Conservation (phyloP, 345 rosid species). For the Eucalyptus fibrosa region DNA sequence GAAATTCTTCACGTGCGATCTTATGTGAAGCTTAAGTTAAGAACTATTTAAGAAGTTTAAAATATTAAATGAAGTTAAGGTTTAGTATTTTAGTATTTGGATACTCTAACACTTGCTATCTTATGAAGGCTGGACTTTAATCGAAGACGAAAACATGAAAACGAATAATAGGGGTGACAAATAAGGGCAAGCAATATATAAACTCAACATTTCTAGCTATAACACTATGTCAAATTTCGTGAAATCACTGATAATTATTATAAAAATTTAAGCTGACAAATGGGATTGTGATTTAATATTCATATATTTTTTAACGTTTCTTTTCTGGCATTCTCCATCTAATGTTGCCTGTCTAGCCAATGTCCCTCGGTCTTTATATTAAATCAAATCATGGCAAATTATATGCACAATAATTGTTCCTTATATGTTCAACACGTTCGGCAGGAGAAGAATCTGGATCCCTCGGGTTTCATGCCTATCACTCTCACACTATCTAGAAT, state of each 20-base stretch:
- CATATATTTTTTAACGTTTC: background rate
- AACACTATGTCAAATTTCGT: background rate
- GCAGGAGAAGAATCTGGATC: background rate
- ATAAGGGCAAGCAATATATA: background rate
- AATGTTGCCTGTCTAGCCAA: background rate
- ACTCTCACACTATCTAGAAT: background rate
- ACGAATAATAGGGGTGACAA: background rate
- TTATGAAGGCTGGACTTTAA: background rate
- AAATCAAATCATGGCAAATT: background rate
- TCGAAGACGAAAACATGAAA: background rate
- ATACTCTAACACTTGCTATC: background rate
- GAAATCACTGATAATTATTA: background rate
- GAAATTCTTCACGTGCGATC: background rate
- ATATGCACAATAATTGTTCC: background rate
- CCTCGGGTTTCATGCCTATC: background rate
- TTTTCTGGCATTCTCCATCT: background rate
- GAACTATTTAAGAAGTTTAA: background rate
- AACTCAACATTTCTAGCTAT: background rate
- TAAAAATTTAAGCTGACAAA: accelerated
- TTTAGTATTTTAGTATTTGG: background rate
- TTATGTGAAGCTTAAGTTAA: background rate
- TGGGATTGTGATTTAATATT: background rate
- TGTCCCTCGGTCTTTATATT: background rate
- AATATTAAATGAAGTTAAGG: background rate
- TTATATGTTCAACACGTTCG: background rate